Base-by-base conservation (phyloP, 352 stramenopile species). In the Lagenidium giganteum region DNA sequence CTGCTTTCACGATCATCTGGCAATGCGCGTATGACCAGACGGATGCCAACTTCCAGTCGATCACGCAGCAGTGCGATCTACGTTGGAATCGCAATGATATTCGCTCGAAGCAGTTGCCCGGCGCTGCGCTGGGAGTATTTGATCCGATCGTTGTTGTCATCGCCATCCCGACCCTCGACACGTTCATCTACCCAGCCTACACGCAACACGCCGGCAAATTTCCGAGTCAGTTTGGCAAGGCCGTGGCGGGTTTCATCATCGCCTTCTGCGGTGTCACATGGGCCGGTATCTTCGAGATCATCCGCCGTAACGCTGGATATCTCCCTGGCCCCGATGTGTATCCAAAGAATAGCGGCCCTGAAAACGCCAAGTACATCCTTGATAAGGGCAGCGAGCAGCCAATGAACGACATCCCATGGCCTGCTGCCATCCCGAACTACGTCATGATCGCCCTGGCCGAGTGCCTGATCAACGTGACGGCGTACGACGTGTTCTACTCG, bases 31-130 rank as follows among this genome's bases (percentile, higher is more conserved):
- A 87, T 43, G 70, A 87, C 52, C 74, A 87, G 55, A 74, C 58
- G 0, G 67, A 82, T 38, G 69, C 61, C 51, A 85, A 87, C 53
- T 79, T 79, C 55, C 72, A 82, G 45, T 59, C 67, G 13, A 84
- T 87, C 53, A 75, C 70, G 11, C 74, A 87, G 53, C 74, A 87
- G 54, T 74, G 59, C 30, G 74, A 87, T 41, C 37, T 83, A 37
- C 74, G 74, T 40, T 64, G 73, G 14, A 61, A 58, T 41, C n/a
- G n/a, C n/a, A n/a, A n/a, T n/a, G n/a, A n/a, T n/a, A n/a, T n/a
- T n/a, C n/a, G n/a, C n/a, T 66, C 61, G 32, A 64, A 35, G 4
- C 72, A 85, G 52, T 62, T 85, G 25, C 64, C 72, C 18, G 72
- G 72, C 5, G 64, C 72, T 23, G 74, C 65, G n/a, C 54, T 80